phyloP scores from a whole-genome alignment of 345 rosid genomes.

The Draba incana region DNA sequence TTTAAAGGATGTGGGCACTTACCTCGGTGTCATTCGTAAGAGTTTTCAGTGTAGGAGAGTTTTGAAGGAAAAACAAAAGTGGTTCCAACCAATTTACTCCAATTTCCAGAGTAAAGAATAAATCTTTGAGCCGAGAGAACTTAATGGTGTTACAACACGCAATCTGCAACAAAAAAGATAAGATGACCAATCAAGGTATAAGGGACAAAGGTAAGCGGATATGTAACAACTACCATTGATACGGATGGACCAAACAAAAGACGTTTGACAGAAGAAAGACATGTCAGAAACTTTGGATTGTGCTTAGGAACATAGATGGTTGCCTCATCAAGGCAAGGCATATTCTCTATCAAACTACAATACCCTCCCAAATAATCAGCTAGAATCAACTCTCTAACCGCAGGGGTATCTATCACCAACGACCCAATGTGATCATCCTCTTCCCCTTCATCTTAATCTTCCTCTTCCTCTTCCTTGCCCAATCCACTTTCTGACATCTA shows the following conservation, averaged over 20 bases:
- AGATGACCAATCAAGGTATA: background rate
- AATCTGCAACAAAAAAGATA: background rate
- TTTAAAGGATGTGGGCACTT: background rate
- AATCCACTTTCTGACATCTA: too few relatives aligned
- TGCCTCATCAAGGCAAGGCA: background rate
- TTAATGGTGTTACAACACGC: background rate
- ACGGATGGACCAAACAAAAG: background rate
- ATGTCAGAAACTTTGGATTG: background rate
- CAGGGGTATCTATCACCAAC: too few relatives aligned
- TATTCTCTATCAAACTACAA: background rate
- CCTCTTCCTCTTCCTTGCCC: too few relatives aligned
- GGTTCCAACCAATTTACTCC: background rate
- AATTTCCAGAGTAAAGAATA: background rate
- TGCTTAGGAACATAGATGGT: background rate
- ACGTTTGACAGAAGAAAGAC: background rate
- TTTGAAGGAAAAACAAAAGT: background rate
- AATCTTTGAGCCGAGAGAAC: background rate
- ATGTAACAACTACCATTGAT: background rate
- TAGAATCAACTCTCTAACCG: too few relatives aligned
- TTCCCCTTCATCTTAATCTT: too few relatives aligned
- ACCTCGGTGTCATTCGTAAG: background rate
- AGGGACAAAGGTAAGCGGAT: too few relatives aligned
- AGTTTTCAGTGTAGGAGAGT: background rate
- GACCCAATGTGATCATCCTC: too few relatives aligned
- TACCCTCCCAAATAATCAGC: too few relatives aligned